Conservation (phyloP, 352 stramenopile genomes). For the Phytophthora nicotianae region DNA sequence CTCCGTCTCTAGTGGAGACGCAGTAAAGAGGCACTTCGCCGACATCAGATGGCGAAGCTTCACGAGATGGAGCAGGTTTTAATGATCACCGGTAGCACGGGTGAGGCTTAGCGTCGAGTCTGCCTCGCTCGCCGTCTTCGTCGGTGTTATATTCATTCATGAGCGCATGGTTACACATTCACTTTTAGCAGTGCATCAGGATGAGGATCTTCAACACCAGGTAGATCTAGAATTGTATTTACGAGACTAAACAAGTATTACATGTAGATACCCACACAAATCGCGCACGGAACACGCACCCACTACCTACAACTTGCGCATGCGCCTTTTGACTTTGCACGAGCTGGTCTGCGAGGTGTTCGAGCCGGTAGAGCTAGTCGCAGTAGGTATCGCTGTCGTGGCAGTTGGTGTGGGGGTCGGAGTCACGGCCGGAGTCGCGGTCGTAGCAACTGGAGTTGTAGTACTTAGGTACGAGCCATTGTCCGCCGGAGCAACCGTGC, state of each 20-base stretch:
- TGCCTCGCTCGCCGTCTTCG: too few relatives aligned
- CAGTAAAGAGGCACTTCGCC: neutral
- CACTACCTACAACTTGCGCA: slow-evolving; percentile 26
- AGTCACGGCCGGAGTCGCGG: slow-evolving; percentile 4
- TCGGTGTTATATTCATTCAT: too few relatives aligned
- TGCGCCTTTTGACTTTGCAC: slow-evolving; percentile 33
- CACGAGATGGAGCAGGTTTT: neutral
- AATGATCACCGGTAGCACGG: too few relatives aligned
- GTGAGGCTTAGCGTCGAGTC: too few relatives aligned
- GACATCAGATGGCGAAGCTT: neutral
- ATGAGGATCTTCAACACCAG: neutral
- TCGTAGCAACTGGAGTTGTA: slow-evolving; percentile 5
- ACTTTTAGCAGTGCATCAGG: too few relatives aligned
- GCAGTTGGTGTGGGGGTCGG: slow-evolving; percentile 12
- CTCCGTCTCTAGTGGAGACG: neutral
- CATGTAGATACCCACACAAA: slow-evolving; percentile 8
- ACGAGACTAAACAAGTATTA: too few relatives aligned
- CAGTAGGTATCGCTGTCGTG: slow-evolving; percentile 7
- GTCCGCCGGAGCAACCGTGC: slow-evolving; percentile 24
- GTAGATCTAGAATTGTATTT: neutral
- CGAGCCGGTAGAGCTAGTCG: slow-evolving; percentile 7
- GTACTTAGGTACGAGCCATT: slow-evolving; percentile 17
- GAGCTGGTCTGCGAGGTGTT: slow-evolving; percentile 14
- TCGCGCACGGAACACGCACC: neutral
- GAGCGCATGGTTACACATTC: too few relatives aligned